These are phyloP conservation scores for Phytophthora sojae DNA, from an alignment of 352 stramenopile genomes.

Conservation along the genomic window DNA sequence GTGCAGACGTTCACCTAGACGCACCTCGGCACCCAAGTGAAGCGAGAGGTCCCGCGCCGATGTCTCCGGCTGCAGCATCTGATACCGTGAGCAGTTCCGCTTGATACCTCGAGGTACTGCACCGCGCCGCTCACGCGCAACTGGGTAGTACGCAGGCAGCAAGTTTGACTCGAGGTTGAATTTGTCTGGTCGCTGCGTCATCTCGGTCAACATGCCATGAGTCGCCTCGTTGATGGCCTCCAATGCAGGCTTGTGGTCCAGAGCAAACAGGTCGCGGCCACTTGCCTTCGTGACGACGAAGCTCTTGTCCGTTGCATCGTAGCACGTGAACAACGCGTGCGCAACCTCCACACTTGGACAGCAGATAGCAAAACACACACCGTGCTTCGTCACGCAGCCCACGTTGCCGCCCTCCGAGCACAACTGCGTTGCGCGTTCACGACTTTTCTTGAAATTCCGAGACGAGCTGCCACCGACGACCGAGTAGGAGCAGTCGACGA, in stretches of 20 bases:
- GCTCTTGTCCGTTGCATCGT: slow-evolving; percentile 73
- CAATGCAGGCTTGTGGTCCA: slow-evolving; percentile 83
- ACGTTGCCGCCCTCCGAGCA: slow-evolving; percentile 74
- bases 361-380: slow-evolving; percentile 81
- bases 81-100: slow-evolving; percentile 57
- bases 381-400: slow-evolving; percentile 73
- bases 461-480: slow-evolving; percentile 69
- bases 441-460: slow-evolving; percentile 29
- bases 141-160: slow-evolving; percentile 77
- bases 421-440: slow-evolving; percentile 64
- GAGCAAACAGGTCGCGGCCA: slow-evolving; percentile 61
- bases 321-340: slow-evolving; percentile 85
- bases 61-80: slow-evolving; percentile 78
- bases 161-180: slow-evolving; percentile 73
- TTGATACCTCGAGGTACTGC: slow-evolving; percentile 42
- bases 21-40: slow-evolving; percentile 61
- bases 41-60: slow-evolving; percentile 59
- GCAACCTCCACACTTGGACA: slow-evolving; percentile 81
- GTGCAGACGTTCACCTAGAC: slow-evolving; percentile 68
- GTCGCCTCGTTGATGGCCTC: slow-evolving; percentile 76
- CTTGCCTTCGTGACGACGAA: slow-evolving; percentile 75
- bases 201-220: slow-evolving; percentile 77
- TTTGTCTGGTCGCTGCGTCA: slow-evolving; percentile 60
- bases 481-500: slow-evolving; percentile 77
- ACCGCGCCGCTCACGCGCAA: slow-evolving; percentile 61